Evolutionary conservation across 768 basidiomycete species (phyloP), one percentile per base, ranked within the genome.

Genomic region (Amanita thiersii): DNA sequence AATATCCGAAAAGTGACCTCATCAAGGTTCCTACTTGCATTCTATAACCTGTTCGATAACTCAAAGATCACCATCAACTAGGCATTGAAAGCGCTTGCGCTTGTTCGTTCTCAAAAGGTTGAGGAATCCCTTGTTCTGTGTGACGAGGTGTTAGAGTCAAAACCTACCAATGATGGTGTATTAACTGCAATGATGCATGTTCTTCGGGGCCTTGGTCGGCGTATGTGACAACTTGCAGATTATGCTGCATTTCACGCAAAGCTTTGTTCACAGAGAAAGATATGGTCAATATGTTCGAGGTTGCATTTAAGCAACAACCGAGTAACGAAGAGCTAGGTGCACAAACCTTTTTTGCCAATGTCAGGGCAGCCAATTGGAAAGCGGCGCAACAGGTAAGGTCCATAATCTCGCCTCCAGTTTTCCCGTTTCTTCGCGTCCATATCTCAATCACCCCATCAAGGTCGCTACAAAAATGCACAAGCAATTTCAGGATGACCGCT

Each of bases 291-390:
- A 87, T 91, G 82, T 90, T 84, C 52, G 89, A 90, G 47, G 80
- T 86, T 37, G 88, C 88, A 1, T 89, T 75, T 65, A 88, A 83
- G 59, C 77, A 81, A 47, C 77, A 85, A 45, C 88, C 88, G 14
- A 52, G 60, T 3, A 89, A 87, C 53, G 89, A 91, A 55, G 88
- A 91, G 47, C 75, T 89, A 6, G 88, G 81, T 15, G 72, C 73
- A 17, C 87, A 91, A 56, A 81, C 84, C 0, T 91, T 91, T 65
- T 85, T 88, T 55, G 86, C 88, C 14, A 85, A 89, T 53, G 76
- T 83, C 24, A 77, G 86, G 46, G 76, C 81, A 23, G 73, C 72
- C 11, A 79, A 85, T 49, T 91, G 89, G 89, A 91, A 89, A 58
- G 73, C 79, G 33, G 86, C 85, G 17, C 89, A 91, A 57, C 81